phyloP scores from a whole-genome alignment of 192 early-diverging fungal species.

The Mortierella hygrophila region DNA sequence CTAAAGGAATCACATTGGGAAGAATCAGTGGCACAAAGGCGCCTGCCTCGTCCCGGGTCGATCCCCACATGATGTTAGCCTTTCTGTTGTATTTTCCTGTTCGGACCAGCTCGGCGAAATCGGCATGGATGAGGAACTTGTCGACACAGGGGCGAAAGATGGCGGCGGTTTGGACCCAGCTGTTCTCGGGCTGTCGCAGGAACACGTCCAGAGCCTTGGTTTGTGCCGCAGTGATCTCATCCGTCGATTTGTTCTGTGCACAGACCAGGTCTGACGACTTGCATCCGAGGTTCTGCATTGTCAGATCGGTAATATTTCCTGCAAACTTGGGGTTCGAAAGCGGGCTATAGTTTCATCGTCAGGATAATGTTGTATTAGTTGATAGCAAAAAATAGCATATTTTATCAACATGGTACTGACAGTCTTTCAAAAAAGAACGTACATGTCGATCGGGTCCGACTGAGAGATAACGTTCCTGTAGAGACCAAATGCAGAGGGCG shows the following conservation, averaged over 20 bases:
- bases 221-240: conserved; percentile 10
- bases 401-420: background rate
- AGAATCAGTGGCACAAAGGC: background rate
- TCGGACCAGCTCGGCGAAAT: conserved; percentile 17
- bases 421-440: background rate
- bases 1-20: background rate
- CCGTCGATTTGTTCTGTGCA: conserved; percentile 21
- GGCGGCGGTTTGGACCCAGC: background rate
- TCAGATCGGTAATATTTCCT: background rate
- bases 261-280: conserved; percentile 17
- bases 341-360: background rate
- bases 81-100: conserved; percentile 4
- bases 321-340: conserved; percentile 23
- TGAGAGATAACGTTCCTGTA: conserved; percentile 27
- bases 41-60: background rate
- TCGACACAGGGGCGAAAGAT: conserved; percentile 15
- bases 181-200: background rate
- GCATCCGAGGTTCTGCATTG: conserved; percentile 12
- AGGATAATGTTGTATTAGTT: background rate
- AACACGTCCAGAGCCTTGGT: background rate
- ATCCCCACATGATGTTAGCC: conserved; percentile 22
- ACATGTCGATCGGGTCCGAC: conserved; percentile 28
- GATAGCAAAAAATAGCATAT: background rate
- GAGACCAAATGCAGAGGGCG: conserved; percentile 22
- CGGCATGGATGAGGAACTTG: conserved; percentile 6